These are phyloP conservation scores for Nemophila menziesii DNA, from an alignment of 257 asterid species.

Conservation along the genomic window DNA sequence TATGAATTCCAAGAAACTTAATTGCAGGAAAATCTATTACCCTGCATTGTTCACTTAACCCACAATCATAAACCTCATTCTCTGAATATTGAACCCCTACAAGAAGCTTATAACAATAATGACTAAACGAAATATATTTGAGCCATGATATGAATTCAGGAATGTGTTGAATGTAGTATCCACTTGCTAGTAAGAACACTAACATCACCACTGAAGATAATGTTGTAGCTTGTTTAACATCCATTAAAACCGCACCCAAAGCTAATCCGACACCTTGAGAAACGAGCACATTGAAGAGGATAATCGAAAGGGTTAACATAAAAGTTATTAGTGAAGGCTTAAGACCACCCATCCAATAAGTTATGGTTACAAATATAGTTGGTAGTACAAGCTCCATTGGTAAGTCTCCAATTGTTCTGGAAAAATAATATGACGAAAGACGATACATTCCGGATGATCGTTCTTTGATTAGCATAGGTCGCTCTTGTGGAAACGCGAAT, in stretches of 20 bases:
- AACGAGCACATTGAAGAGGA: constrained; percentile 62
- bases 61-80: constrained; percentile 51
- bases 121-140: constrained; percentile 62
- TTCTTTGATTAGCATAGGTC: constrained; percentile 50
- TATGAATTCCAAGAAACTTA: constrained; percentile 41
- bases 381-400: constrained; percentile 90
- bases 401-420: constrained; percentile 57
- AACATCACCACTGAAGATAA: constrained; percentile 64
- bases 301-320: constrained; percentile 35
- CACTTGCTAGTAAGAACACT: constrained; percentile 58
- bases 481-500: constrained; percentile 69
- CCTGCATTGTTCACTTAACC: constrained; percentile 30
- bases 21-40: constrained; percentile 52
- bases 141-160: constrained; percentile 62
- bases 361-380: constrained; percentile 40
- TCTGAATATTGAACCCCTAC: constrained; percentile 54
- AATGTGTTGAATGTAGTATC: constrained; percentile 67
- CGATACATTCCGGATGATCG: constrained; percentile 71
- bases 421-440: constrained; percentile 62
- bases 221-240: constrained; percentile 52
- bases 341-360: constrained; percentile 89
- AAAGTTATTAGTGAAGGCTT: constrained; percentile 46
- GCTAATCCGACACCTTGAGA: constrained; percentile 85
- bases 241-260: constrained; percentile 72
- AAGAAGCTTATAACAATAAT: constrained; percentile 59